Evolutionary conservation across 805 yeast genomes (phyloP).

Genomic region (Kregervanrija fluxuum): DNA sequence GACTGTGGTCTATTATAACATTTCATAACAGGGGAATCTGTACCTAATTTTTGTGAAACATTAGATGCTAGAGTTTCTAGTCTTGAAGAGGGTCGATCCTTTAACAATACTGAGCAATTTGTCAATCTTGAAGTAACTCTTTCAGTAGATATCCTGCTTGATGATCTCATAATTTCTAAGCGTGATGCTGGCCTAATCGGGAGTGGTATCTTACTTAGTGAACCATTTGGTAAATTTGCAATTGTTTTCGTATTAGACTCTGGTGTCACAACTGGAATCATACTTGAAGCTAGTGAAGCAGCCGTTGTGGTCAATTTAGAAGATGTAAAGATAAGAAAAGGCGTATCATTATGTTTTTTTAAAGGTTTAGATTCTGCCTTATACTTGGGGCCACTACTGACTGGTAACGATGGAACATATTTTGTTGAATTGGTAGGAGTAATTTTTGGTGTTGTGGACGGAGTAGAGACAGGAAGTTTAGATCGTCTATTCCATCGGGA

Average conservation of each 20-base stretch:
- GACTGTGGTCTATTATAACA: constrained; percentile 1
- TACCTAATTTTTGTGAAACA: constrained; percentile 9
- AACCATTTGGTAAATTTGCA: not conserved
- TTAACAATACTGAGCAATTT: not conserved
- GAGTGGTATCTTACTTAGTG: constrained; percentile 19
- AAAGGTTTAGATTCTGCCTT: too few species aligned
- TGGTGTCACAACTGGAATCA: constrained; percentile 1
- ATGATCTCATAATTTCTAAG: constrained; percentile 14
- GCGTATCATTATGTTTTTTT: not conserved
- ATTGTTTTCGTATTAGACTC: not conserved
- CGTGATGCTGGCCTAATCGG: constrained; percentile 22
- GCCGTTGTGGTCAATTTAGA: not conserved
- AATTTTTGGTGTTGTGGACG: constrained; percentile 9
- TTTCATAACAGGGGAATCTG: constrained; percentile 6
- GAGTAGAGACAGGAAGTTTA: constrained; percentile 8
- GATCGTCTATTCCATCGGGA: constrained; percentile 11
- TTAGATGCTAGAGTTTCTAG: constrained; percentile 6
- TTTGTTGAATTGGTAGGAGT: constrained; percentile 10
- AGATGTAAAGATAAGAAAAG: not conserved
- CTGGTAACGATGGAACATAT: constrained; percentile 20
- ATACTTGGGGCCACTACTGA: constrained; percentile 2
- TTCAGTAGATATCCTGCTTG: constrained; percentile 3
- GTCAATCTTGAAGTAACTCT: not conserved
- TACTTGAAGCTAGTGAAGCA: not conserved
- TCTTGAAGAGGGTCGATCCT: constrained; percentile 7